A percentile compares a stretch with the other conserved stretches of the same genome.
Evolutionary conservation across 768 basidiomycete genomes (phyloP).

Genomic region (Tylopilus rubrobrunneus): DNA sequence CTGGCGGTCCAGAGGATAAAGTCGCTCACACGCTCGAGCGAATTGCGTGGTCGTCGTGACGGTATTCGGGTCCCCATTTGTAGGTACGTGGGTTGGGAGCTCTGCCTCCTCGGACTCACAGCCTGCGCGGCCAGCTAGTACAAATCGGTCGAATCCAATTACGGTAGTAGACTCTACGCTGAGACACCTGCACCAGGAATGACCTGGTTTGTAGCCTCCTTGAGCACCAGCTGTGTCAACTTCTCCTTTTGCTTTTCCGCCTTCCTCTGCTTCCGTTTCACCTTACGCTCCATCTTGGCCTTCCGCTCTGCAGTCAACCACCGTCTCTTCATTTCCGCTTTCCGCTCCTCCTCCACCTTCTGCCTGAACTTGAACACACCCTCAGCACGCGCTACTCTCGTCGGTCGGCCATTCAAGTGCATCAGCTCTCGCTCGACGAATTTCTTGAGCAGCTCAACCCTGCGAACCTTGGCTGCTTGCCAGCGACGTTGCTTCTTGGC

Average conservation of each 20-base stretch:
- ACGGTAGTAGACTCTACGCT: neutral
- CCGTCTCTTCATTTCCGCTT: conserved; percentile 57
- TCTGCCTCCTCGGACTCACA: neutral
- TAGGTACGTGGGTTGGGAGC: neutral
- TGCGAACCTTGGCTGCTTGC: conserved; percentile 51
- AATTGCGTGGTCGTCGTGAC: neutral
- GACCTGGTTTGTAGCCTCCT: conserved; percentile 56
- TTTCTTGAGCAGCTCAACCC: conserved; percentile 47
- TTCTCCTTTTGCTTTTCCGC: conserved; percentile 50
- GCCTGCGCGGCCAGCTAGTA: neutral
- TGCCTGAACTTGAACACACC: conserved; percentile 72
- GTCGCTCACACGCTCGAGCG: neutral
- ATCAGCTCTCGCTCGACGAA: conserved; percentile 52
- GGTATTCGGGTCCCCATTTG: neutral
- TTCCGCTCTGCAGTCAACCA: conserved; percentile 39
- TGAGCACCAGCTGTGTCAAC: conserved; percentile 47
- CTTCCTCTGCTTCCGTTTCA: conserved; percentile 41
- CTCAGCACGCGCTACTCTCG: conserved; percentile 64
- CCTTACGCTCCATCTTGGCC: conserved; percentile 35
- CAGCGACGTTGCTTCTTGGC: conserved; percentile 80
- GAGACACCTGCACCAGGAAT: conserved; percentile 33
- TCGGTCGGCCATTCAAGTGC: conserved; percentile 56
- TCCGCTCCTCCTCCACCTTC: conserved; percentile 52
- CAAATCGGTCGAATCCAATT: conserved; percentile 1
- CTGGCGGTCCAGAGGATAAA: neutral